Base-by-base conservation (phyloP, 257 asterid genomes). In the Solanum pimpinellifolium region DNA sequence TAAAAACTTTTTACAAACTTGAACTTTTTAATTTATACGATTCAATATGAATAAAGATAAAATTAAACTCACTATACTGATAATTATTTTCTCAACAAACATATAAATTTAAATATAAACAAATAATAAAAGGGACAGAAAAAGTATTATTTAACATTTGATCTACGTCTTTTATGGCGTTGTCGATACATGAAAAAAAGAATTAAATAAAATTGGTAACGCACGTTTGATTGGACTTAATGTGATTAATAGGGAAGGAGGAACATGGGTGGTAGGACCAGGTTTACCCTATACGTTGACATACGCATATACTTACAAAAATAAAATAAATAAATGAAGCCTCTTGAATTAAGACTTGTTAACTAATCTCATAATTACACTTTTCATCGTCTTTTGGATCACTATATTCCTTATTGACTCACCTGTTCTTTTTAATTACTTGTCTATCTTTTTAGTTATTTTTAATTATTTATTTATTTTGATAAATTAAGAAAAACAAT, bases 191-290 rank as follows among this genome's bases (percentile, higher is more conserved):
- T 29, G n/a, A 2, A 14, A 70, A 33, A 69, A 15, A 8, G 39
- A 35, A 37, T 37, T 5, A 6, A 37, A 37, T 37, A 37, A 37
- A 37, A 37, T 37, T 37, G 39, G 78, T 33, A 86, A 76, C 83
- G 90, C 93, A 87, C 90, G 92, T 84, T 90, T 88, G 91, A 87
- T 83, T 85, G 84, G 89, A 62, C 83, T 75, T 74, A 87, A 76
- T 85, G n/a, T 77, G 83, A 42, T 88, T 85, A 88, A 56, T 84
- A 85, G 90, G 88, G 85, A 88, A 82, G 60, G 86, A 76, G 29
- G 94, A 94, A 93, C 95, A 86, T 94, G 96, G 80, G 83, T n/a
- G 66, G 95, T 93, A 88, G 96, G 95, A 85, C 93, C 95, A 78
- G 47, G 39, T 73, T 80, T 89, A 76, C 76, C n/a, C 83, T 41